A percentile compares a stretch with the other conserved stretches of the same genome.
Evolutionary conservation across 2,329 filamentous ascomycete species (phyloP).

Genomic region (Arthroderma uncinatum): DNA sequence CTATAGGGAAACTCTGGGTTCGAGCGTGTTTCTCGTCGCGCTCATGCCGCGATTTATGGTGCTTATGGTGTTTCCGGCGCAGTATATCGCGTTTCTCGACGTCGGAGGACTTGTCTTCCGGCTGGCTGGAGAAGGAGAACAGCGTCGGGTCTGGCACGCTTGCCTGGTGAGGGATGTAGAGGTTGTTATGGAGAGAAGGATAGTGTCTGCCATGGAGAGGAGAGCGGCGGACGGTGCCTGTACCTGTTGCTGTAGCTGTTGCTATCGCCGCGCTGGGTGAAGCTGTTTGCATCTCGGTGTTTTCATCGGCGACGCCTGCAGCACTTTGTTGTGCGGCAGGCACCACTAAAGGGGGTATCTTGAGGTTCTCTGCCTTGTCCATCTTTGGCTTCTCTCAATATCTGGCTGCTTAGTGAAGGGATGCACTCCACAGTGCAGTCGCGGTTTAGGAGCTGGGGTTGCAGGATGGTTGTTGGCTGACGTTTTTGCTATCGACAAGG

Average conservation of each 20-base stretch:
- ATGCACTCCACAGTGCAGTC: not conserved
- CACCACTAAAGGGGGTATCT: conserved; percentile 2
- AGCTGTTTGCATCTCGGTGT: conserved; percentile 4
- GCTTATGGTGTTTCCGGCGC: not conserved
- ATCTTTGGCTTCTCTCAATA: not conserved
- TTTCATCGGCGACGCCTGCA: not conserved
- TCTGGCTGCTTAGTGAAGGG: not conserved
- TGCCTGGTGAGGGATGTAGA: conserved; percentile 3
- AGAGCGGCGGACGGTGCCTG: not conserved
- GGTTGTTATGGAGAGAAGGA: conserved; percentile 1
- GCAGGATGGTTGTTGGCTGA: not conserved
- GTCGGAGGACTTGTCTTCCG: not conserved
- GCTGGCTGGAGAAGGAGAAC: not conserved
- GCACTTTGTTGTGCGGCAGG: not conserved
- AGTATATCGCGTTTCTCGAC: not conserved
- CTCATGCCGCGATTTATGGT: not conserved
- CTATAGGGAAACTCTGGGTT: not conserved
- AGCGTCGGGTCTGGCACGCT: not conserved
- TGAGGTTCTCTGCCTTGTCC: not conserved
- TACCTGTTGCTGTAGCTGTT: not conserved
- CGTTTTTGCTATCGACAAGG: not conserved
- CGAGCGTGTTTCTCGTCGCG: not conserved
- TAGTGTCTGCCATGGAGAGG: not conserved
- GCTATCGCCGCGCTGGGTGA: conserved; percentile 6
- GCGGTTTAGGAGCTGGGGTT: not conserved